Base-by-base conservation (phyloP, 1,139 yeast genomes). In the Taphrina sp. region DNA sequence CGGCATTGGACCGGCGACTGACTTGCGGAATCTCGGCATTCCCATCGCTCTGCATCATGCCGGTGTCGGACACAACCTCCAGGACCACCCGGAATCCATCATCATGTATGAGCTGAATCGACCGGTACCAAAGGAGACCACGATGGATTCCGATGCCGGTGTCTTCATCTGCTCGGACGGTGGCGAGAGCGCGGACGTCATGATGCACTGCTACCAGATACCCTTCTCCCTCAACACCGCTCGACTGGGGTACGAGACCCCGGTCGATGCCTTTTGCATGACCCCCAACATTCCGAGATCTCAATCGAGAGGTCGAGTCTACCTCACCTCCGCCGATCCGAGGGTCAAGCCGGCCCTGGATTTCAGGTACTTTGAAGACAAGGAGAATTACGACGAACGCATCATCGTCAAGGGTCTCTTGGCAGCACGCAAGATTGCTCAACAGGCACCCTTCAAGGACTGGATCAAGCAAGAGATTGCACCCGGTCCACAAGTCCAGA, bases 21-120 rank as follows among this genome's bases (percentile, higher is more conserved):
- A 64, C 44, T 55, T 64, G 23, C 49, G 52, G 16, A 59, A 39
- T n/a, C 62, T 62, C 47, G 64, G 63, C 26, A 66, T 65, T 51
- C 61, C 63, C 29, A 60, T 61, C n/a, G 35, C 62, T n/a, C 63
- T 65, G 31, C 67, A 65, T 42, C 58, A 63, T 37, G 64, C 58
- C 47, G 66, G 65, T 38, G 68, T 65, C 20, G 68, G 68, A 8
- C 62, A 65, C 54, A 60, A 65, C 54, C 61, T 65, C 56, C 62
- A 65, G 53, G 68, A 65, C 51, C 68, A 65, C 54, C 67, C 67
- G n/a, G 67, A 45, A 26, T 35, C 42, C 23, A 45, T 45, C 35
- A 45, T 45, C 52, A 35, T 45, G 52, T 45, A 23, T 35, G 52
- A 45, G 43, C 29, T 45, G 35, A 45, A 45, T 35, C 34, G 43